Base-by-base conservation (phyloP, 1,284 basidiomycete species). In the Bjerkandera adusta region DNA sequence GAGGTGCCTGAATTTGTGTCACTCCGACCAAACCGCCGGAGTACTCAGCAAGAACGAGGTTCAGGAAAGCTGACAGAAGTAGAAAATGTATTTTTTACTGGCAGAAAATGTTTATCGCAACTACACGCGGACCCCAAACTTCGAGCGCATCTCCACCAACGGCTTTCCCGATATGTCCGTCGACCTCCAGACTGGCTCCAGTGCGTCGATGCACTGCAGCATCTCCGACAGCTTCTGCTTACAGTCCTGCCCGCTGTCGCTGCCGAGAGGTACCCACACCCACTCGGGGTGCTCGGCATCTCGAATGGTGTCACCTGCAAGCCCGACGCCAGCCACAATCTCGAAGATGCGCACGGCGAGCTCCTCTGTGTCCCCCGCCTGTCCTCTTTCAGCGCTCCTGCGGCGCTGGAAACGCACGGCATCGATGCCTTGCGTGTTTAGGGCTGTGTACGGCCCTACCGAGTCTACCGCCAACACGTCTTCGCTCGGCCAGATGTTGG, bases 271-370 rank as follows among this genome's bases (percentile, higher is more conserved):
- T 13, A 63, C 41, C 13, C 55, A 47, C 33, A 52, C 33, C 50
- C 53, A 57, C 30, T 50, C 48, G n/a, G 50, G 47, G n/a, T 35
- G 6, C 33, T 47, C 18, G 32, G 42, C 30, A 29, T 47, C 44
- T 27, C 18, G 35, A 21, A 38, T n/a, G 21, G 30, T 22, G n/a
- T 35, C 49, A 30, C 51, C 40, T 7, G 54, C 48, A 5, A 56
- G 30, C 5, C 55, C 56, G 1, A 51, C 54, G 11, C 51, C 52
- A 5, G 47, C 45, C 7, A 57, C 59, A 8, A 61, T 42, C 36
- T 64, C 60, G 34, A 48, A 60, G 34, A 62, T 41, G 18, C 57
- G 45, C 37, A 48, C 48, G 10, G 55, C 52, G 12, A 55, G 52
- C 47, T 60, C 60, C 12, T 41, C 50, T n/a, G 36, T 30, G 20